Base-by-base conservation (phyloP, 257 asterid genomes). In the Solanum corneliomulleri region DNA sequence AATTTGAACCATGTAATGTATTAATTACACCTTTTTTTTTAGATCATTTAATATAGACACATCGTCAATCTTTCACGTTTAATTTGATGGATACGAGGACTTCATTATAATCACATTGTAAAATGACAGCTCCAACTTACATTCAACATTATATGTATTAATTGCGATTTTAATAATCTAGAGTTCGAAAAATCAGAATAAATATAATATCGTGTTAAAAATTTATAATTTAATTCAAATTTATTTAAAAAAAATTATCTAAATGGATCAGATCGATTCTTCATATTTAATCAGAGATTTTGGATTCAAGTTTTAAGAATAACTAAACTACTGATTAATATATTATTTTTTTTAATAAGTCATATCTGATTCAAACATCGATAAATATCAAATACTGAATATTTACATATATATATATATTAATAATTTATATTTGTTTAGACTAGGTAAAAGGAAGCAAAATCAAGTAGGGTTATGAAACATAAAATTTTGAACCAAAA, bases 331-430 rank as follows among this genome's bases (percentile, higher is more conserved):
- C n/a, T n/a, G n/a, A n/a, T n/a, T n/a, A n/a, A n/a, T n/a, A n/a
- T n/a, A 16, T 0, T 31, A 15, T 0, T 3, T 9, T 2, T 11
- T 66, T 15, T 31, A 15, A 14, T 31, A 29, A 70, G n/a, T 15
- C 2, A 70, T 69, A 69, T 3, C 0, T 0, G 0, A 31, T 9
- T 70, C 3, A 0, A 3, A 6, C 1, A 1, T 29, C 6, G 2
- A 3, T 69, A 2, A 27, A 68, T 29, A 66, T 5, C 35, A 0
- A 27, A 66, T 66, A 66, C 2, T 10, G 0, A 64, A 66, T 66
- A 66, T 12, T 3, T 66, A 1, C 16, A 1, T 56, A 18, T 10
- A 56, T 56, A 18, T 10, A 56, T 18, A 15, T 3, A 15, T 70
- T 60, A 60, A 10, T 62, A 62, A 62, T 69, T 31, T 70, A 70